Evolutionary conservation across 768 basidiomycete genomes (phyloP), one percentile per base, ranked within the genome.

Genomic region (Psilocybe tampanensis): DNA sequence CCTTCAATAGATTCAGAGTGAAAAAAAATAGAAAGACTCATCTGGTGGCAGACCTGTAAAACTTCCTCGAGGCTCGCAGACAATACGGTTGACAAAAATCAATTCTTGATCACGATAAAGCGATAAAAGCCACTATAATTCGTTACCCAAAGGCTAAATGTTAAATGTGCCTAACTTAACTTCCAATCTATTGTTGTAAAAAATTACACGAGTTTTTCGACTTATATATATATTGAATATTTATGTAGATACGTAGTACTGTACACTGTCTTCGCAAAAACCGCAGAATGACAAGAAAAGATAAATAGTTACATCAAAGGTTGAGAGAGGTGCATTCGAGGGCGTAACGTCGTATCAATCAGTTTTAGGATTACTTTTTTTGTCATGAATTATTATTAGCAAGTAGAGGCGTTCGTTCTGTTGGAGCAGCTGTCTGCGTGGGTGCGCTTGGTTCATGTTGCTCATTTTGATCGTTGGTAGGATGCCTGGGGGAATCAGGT

Each of bases 351-450:
- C 58, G 50, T 23, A 47, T 52, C 55, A 59, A 43, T 63, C 39
- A 47, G 33, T 12, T 18, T 18, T 49, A 21, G 1, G 17, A 12
- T 49, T n/a, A n/a, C n/a, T n/a, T n/a, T n/a, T 64, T 48, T 59
- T 49, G 61, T 50, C 62, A 62, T 44, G 61, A 59, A 45, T 55
- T 58, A 59, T 55, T 58, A 59, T 64, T 64, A 56, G 63, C 60
- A 54, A 78, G 72, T 29, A 78, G 65, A 21, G 77, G 76, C 7
- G 77, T 77, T 66, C 70, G 67, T 71, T 78, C 77, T 26, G 70
- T 76, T 18, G 74, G 66, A 58, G 58, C n/a, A 52, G 60, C 57
- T 41, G 61, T 44, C 52, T 64, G 59, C n/a, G 65, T 62, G 22
- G 63, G 63, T 29, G 59, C 59, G 51, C 52, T 50, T 18, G 54